Evolutionary conservation across 2,329 filamentous ascomycete genomes (phyloP), one percentile per base, ranked within the genome.

Genomic region (Monilinia laxa): DNA sequence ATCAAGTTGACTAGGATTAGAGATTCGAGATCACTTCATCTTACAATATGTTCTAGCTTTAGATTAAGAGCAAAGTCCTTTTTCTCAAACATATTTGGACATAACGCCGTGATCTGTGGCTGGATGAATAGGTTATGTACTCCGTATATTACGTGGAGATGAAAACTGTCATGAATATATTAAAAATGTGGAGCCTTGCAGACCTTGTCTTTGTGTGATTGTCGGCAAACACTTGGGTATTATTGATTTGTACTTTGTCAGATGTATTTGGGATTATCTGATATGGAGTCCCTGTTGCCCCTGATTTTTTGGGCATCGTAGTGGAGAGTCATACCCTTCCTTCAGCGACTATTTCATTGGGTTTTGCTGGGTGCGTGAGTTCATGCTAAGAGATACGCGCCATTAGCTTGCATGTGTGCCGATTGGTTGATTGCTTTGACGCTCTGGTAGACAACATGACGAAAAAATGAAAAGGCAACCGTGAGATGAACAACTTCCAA

Each of bases 91-190:
- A 49, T 18, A 45, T 60, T 35, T 23, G 54, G 64, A 51, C 11
- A 40, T 53, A 60, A 56, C 38, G 38, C 62, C 52, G 51, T 16
- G 20, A 23, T 47, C 45, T 62, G 55, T 65, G 51, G 55, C 31
- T 35, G 31, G 31, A 35, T 35, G 31, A 35, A 35, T 5, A 35
- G 31, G 31, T 35, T 35, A 35, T 35, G 31, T 6, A 9, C 31
- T 35, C 31, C 31, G 4, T 35, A 47, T 65, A 55, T 65, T 65
- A 20, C 55, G 56, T 65, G 64, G 64, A 60, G 64, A 65, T 60
- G 55, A 65, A 12, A 28, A 60, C 38, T 31, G 64, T 65, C 45
- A 31, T 53, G 25, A 47, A 45, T 65, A 65, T 62, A 65, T 60
- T 65, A n/a, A 35, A 38, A 62, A 40, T 62, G 38, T 62, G 64